phyloP scores from a whole-genome alignment of 176 grass and related monocot species.

The Zea mays region Zm-B73-REFERENCE-NAM-5.0 NC_050104.1:5841501-5842000 shows the following conservation, averaged over 20 bases:
- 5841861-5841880: neutral
- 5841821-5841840: neutral
- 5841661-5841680: neutral
- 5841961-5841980: too few species aligned
- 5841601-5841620: neutral
- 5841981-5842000: too few species aligned
- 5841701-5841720: neutral
- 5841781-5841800: neutral
- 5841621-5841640: neutral
- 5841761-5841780: neutral
- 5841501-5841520: too few species aligned
- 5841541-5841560: too few species aligned
- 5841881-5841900: too few species aligned
- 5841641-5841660: slow-evolving; percentile 6
- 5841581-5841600: slow-evolving; percentile 25
- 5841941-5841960: too few species aligned
- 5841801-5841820: neutral
- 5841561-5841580: neutral
- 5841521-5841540: too few species aligned
- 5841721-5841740: neutral
- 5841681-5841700: neutral
- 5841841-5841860: neutral
- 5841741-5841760: neutral
- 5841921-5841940: too few species aligned
- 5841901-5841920: too few species aligned